Percentiles rank a stretch among this genome's conserved stretches.
Conservation (phyloP, 441 rosid genomes). For the Brassica hybrid region DNA sequence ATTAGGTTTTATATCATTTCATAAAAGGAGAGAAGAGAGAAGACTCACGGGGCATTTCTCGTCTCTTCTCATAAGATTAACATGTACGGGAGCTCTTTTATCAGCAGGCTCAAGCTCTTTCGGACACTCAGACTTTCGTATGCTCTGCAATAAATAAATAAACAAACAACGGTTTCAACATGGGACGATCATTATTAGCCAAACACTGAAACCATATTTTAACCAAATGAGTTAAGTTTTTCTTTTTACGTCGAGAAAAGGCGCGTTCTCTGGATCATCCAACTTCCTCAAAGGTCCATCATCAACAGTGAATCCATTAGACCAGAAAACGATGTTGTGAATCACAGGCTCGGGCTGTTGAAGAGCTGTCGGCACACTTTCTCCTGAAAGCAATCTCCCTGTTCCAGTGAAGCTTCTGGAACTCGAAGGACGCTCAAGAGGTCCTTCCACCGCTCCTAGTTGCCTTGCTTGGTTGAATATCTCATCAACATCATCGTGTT, state of each 20-base stretch:
- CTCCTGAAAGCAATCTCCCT: constrained; percentile 82
- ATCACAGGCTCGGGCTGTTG: constrained; percentile 73
- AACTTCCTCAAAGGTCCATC: constrained; percentile 88
- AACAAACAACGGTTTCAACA: too few relatives aligned
- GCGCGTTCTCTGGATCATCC: constrained; percentile 88
- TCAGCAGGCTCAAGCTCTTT: constrained; percentile 86
- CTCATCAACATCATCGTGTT: constrained; percentile 76
- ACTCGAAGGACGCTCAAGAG: constrained; percentile 69
- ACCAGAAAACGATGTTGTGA: constrained; percentile 86
- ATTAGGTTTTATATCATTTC: too few relatives aligned
- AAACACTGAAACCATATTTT: too few relatives aligned
- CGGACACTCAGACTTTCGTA: constrained; percentile 87
- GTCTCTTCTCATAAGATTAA: constrained; percentile 75
- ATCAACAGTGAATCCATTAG: constrained; percentile 84
- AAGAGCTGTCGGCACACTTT: constrained; percentile 66
- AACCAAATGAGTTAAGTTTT: background rate
- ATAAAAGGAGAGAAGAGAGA: too few relatives aligned
- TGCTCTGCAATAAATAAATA: constrained; percentile 69
- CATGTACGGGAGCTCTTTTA: constrained; percentile 73
- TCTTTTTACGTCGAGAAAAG: constrained; percentile 75
- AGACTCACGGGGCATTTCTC: constrained; percentile 67
- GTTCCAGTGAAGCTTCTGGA: constrained; percentile 83
- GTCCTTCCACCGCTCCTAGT: constrained; percentile 84
- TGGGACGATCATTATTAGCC: background rate
- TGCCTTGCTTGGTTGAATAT: constrained; percentile 85